Evolutionary conservation across 495 filamentous ascomycete genomes (phyloP).

Genomic region (Penicillium angulare): DNA sequence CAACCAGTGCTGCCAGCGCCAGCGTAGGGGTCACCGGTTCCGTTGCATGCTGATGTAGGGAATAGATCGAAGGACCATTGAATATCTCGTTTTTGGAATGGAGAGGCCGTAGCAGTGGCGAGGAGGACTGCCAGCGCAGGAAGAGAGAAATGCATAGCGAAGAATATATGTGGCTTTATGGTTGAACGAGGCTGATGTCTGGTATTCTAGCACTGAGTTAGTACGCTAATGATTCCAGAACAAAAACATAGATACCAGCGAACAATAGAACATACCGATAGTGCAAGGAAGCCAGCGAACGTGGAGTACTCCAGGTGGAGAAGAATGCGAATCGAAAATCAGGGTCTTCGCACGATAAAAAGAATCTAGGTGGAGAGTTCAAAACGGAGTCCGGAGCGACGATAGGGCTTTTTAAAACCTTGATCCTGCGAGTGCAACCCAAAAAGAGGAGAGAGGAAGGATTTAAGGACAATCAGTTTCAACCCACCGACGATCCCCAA

Average conservation of each 20-base stretch:
- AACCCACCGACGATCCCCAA: constrained; percentile 3
- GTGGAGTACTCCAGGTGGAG: too few species aligned
- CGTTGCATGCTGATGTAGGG: constrained; percentile 16
- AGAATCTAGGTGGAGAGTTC: not conserved
- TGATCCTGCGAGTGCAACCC: not conserved
- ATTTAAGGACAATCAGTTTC: not conserved
- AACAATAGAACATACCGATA: not conserved
- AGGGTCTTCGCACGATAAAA: not conserved
- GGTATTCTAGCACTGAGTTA: not conserved
- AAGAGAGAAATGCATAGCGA: not conserved
- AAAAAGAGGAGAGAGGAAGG: not conserved
- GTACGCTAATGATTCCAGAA: not conserved
- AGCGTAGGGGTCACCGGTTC: constrained; percentile 13
- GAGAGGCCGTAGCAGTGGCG: constrained; percentile 16
- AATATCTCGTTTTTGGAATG: constrained; percentile 15
- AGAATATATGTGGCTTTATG: too few species aligned
- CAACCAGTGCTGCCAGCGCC: constrained; percentile 28
- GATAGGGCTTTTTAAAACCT: not conserved
- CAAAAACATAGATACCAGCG: not conserved
- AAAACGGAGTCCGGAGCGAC: not conserved
- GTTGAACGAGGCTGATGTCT: too few species aligned
- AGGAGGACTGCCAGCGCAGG: constrained; percentile 3
- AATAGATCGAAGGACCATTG: constrained; percentile 29
- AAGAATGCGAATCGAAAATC: not conserved
- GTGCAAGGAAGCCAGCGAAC: too few species aligned